Evolutionary conservation across 140 eudicot genomes (phyloP).

Genomic region (Senecio squalidus): DNA sequence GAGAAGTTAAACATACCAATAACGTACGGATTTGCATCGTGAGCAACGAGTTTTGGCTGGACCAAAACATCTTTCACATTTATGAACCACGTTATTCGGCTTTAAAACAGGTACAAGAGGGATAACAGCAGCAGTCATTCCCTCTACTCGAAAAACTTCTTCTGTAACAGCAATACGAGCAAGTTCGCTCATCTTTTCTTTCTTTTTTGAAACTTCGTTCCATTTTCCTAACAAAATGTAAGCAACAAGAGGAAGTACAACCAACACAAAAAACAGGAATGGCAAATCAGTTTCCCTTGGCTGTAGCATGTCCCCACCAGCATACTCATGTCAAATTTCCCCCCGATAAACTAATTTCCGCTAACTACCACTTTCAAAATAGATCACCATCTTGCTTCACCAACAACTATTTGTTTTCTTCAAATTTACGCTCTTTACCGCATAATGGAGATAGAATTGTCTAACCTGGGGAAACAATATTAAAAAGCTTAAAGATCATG

Average conservation of each 20-base stretch:
- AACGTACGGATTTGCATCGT: conserved; percentile 73
- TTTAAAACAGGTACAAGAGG: conserved; percentile 42
- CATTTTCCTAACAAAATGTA: conserved; percentile 80
- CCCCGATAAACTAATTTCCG: conserved; percentile 7
- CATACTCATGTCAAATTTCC: conserved; percentile 69
- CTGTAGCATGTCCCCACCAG: conserved; percentile 72
- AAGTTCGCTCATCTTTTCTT: conserved; percentile 45
- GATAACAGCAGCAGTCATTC: conserved; percentile 36
- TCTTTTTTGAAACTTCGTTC: conserved; percentile 62
- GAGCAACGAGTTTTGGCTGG: conserved; percentile 78
- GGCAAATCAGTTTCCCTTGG: conserved; percentile 72
- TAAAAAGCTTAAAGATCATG: no score
- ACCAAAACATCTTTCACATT: conserved; percentile 64
- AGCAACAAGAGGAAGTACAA: conserved; percentile 68
- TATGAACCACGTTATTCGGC: conserved; percentile 30
- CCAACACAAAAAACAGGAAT: conserved; percentile 55
- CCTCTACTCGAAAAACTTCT: conserved; percentile 44
- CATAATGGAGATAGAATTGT: no score
- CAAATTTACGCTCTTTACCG: no score
- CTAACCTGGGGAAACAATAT: no score
- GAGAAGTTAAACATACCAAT: conserved; percentile 62
- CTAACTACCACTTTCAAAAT: not conserved
- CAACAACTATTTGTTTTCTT: no score
- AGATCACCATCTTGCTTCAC: no score
- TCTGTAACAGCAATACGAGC: conserved; percentile 48